These are phyloP conservation scores for Wickerhamiella dianesei DNA, from an alignment of 805 yeast species.

Conservation along the genomic window DNA sequence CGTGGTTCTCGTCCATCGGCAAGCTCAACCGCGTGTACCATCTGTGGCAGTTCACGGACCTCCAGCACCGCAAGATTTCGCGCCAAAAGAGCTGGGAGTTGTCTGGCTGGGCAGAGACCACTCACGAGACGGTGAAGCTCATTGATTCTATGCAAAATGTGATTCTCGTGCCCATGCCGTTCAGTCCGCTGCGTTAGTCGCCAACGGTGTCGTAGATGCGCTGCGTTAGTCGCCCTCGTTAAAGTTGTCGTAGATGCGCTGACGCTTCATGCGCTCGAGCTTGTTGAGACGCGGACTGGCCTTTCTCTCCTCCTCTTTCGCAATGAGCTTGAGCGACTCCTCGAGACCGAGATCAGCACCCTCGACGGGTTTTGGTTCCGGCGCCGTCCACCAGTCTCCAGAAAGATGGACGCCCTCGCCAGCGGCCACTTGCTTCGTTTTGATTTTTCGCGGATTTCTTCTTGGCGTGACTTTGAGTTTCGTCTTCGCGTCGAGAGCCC, in stretches of 20 bases:
- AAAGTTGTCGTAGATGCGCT: constrained; percentile 5
- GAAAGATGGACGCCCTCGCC: background rate
- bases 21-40: constrained; percentile 31
- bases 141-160: constrained; percentile 28
- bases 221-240: constrained; percentile 4
- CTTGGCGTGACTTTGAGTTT: constrained; percentile 19
- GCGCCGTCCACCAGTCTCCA: background rate
- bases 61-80: constrained; percentile 30
- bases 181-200: constrained; percentile 28
- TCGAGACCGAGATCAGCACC: background rate
- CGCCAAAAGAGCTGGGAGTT: constrained; percentile 33
- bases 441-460: background rate
- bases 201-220: constrained; percentile 2
- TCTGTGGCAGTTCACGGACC: constrained; percentile 33
- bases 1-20: constrained; percentile 33
- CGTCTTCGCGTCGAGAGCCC: constrained; percentile 63
- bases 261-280: constrained; percentile 7
- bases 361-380: background rate
- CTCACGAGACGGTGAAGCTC: constrained; percentile 31
- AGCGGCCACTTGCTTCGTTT: background rate
- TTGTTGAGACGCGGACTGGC: constrained; percentile 10
- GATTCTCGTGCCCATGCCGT: constrained; percentile 29
- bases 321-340: background rate
- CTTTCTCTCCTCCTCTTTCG: constrained; percentile 1
- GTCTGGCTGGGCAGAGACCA: constrained; percentile 34